These are phyloP conservation scores for Candida glucosophila DNA, from an alignment of 1,139 yeast species.

Conservation along the genomic window DNA sequence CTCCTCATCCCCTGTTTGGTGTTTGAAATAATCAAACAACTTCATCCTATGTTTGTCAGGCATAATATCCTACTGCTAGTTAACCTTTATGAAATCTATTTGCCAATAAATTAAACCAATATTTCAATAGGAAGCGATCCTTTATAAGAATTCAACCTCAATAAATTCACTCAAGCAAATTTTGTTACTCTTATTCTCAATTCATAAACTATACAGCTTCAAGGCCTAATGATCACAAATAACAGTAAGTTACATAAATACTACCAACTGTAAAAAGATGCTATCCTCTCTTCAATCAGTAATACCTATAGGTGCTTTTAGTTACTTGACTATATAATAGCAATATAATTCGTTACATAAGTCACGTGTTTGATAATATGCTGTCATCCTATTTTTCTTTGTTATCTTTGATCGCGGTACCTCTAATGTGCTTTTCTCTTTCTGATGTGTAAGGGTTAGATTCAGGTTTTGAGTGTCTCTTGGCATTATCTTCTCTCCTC, in stretches of 20 bases:
- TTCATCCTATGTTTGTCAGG: slow-evolving; percentile 41
- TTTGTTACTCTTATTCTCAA: too few relatives aligned
- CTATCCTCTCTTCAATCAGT: too few relatives aligned
- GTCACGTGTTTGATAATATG: slow-evolving; percentile 2
- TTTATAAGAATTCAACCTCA: not conserved
- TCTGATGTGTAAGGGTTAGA: slow-evolving; percentile 57
- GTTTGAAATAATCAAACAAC: slow-evolving; percentile 27
- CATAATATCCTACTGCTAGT: slow-evolving; percentile 13
- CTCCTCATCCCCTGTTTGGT: slow-evolving; percentile 18
- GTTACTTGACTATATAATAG: slow-evolving; percentile 1
- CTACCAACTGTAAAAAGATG: too few relatives aligned
- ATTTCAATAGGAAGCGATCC: not conserved
- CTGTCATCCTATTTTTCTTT: slow-evolving; percentile 1
- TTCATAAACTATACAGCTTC: too few relatives aligned
- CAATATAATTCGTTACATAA: slow-evolving; percentile 3
- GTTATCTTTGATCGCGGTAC: slow-evolving; percentile 57
- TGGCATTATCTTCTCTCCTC: slow-evolving; percentile 73
- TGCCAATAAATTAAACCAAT: not conserved
- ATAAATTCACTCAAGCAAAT: too few relatives aligned
- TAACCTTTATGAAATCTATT: not conserved
- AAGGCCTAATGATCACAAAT: too few relatives aligned
- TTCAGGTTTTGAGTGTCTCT: slow-evolving; percentile 70
- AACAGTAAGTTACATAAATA: too few relatives aligned
- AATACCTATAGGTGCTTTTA: too few relatives aligned
- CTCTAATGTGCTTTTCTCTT: slow-evolving; percentile 78